These are phyloP conservation scores for Polyplosphaeria fusca DNA, from an alignment of 495 filamentous ascomycete genomes.

Conservation along the genomic window DNA sequence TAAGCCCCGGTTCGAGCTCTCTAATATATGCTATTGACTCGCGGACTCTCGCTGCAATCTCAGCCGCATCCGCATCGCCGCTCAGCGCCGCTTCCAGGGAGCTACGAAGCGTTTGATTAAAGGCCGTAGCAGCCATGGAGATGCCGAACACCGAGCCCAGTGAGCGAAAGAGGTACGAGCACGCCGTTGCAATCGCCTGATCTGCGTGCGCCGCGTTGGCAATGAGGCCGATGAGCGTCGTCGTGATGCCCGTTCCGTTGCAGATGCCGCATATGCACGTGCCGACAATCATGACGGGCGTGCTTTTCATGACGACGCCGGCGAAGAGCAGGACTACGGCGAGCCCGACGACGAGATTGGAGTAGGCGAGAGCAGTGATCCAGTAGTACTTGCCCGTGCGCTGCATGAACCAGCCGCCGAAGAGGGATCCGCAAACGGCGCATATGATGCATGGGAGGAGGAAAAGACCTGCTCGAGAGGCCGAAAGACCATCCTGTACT, in stretches of 20 bases:
- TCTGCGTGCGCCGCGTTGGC: slow-evolving; percentile 66
- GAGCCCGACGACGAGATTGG: slow-evolving; percentile 50
- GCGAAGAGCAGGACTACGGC: slow-evolving; percentile 59
- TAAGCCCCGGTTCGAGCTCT: slow-evolving; percentile 59
- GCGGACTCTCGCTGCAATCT: slow-evolving; percentile 70
- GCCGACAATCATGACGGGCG: slow-evolving; percentile 54
- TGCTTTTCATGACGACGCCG: slow-evolving; percentile 47
- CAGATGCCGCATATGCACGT: slow-evolving; percentile 55
- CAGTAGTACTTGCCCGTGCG: slow-evolving; percentile 75
- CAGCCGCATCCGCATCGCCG: slow-evolving; percentile 58
- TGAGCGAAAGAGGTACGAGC: slow-evolving; percentile 81
- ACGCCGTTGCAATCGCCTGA: slow-evolving; percentile 77
- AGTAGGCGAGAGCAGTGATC: slow-evolving; percentile 63
- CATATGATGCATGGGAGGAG: slow-evolving; percentile 65
- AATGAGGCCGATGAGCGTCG: slow-evolving; percentile 64
- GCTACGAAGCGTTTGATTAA: slow-evolving; percentile 66
- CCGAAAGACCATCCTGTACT: slow-evolving; percentile 64
- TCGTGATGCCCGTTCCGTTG: slow-evolving; percentile 69
- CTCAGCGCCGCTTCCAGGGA: slow-evolving; percentile 54
- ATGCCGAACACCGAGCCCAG: slow-evolving; percentile 76
- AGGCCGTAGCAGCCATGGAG: slow-evolving; percentile 64
- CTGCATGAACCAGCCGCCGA: slow-evolving; percentile 69
- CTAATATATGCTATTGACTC: slow-evolving; percentile 71
- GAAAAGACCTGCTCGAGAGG: slow-evolving; percentile 61
- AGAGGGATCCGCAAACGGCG: slow-evolving; percentile 65